These are phyloP conservation scores for Talaromyces piceae DNA, from an alignment of 2,329 filamentous ascomycete genomes.

Conservation along the genomic window DNA sequence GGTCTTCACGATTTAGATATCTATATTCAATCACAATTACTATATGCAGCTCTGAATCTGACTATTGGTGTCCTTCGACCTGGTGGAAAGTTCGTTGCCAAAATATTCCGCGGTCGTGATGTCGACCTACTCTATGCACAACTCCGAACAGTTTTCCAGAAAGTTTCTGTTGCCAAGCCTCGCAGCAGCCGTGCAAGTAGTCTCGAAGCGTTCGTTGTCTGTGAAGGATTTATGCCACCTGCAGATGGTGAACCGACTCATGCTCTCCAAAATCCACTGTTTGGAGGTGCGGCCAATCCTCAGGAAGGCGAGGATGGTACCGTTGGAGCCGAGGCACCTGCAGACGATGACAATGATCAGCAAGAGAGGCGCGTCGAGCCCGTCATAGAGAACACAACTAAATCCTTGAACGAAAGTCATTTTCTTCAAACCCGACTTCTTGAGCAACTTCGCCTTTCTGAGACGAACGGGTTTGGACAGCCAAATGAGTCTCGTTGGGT, in stretches of 20 bases:
- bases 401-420: conserved; percentile 17
- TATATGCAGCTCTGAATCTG: conserved; percentile 89
- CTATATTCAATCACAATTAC: conserved; percentile 91
- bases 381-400: neutral
- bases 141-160: conserved; percentile 80
- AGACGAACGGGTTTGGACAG: conserved; percentile 20
- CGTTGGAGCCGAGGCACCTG: conserved; percentile 30
- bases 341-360: conserved; percentile 34
- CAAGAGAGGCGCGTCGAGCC: conserved; percentile 9
- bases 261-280: conserved; percentile 31
- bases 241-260: conserved; percentile 24
- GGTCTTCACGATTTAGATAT: conserved; percentile 96
- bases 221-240: conserved; percentile 76
- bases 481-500: conserved; percentile 63
- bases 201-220: conserved; percentile 94
- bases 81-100: conserved; percentile 93
- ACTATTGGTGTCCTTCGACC: conserved; percentile 87
- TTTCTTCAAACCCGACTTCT: conserved; percentile 18
- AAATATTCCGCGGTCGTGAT: conserved; percentile 91
- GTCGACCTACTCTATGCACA: conserved; percentile 95
- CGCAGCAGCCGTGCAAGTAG: conserved; percentile 91
- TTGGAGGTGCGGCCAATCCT: conserved; percentile 30
- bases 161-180: conserved; percentile 87
- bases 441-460: conserved; percentile 36
- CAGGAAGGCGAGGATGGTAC: conserved; percentile 23